phyloP scores from a whole-genome alignment of 805 yeast species.

The Monosporozyma yasuniensis region DNA sequence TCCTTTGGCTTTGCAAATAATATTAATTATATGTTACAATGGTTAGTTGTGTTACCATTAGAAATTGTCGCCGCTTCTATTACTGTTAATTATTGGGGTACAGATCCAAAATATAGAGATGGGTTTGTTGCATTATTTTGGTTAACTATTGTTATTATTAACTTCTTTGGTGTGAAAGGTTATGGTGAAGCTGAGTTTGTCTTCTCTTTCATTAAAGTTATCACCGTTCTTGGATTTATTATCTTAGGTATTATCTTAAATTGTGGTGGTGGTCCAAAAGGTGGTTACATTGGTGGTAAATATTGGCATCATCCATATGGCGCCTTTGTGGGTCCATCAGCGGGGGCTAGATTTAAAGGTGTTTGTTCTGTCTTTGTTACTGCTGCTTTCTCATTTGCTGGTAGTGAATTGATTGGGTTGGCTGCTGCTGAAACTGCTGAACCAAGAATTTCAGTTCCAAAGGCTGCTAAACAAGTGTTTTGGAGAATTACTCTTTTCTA shows the following conservation, averaged over 20 bases:
- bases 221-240: conserved; percentile 41
- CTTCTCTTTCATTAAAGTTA: conserved; percentile 38
- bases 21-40: conserved; percentile 46
- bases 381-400: conserved; percentile 57
- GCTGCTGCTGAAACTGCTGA: conserved; percentile 42
- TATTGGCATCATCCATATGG: conserved; percentile 50
- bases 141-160: conserved; percentile 39
- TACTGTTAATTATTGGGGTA: conserved; percentile 44
- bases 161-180: conserved; percentile 46
- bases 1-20: conserved; percentile 58
- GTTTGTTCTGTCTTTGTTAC: conserved; percentile 64
- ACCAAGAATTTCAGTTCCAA: conserved; percentile 41
- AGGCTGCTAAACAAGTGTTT: conserved; percentile 46
- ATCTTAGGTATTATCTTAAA: conserved; percentile 39
- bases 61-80: conserved; percentile 48
- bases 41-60: conserved; percentile 43
- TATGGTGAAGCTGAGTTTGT: conserved; percentile 49
- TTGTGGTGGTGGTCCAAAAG: conserved; percentile 47
- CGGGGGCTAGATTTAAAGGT: conserved; percentile 42
- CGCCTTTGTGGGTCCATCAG: conserved; percentile 42
- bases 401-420: conserved; percentile 44
- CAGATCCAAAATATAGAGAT: conserved; percentile 38
- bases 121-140: conserved; percentile 44
- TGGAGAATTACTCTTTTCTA: conserved; percentile 47
- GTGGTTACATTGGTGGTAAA: conserved; percentile 40